Conservation (phyloP, 306 rosid species). For the Heteromeles arbutifolia region DNA sequence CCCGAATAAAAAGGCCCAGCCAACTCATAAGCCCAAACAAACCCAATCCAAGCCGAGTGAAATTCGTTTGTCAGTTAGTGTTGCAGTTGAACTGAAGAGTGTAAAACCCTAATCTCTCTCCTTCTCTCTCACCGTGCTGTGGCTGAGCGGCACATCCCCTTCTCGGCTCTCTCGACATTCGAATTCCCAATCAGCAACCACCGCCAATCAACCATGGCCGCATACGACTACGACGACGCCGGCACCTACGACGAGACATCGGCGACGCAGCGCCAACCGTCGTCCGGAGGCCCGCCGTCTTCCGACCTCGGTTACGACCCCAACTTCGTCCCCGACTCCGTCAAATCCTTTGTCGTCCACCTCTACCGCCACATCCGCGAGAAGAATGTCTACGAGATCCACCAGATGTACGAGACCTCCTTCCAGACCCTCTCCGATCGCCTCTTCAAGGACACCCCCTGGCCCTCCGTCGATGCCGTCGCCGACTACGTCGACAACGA, state of each 20-base stretch:
- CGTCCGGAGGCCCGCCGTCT: constrained; percentile 14
- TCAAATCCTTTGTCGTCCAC: constrained; percentile 77
- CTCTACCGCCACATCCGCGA: constrained; percentile 91
- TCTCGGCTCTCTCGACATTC: not conserved
- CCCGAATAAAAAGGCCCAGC: not conserved
- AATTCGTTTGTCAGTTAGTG: not conserved
- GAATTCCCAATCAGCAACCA: not conserved
- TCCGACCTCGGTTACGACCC: constrained; percentile 80
- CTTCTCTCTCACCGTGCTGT: not conserved
- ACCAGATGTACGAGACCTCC: constrained; percentile 82
- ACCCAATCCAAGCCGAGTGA: too few species aligned
- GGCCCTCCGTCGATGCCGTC: constrained; percentile 96
- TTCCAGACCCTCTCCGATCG: constrained; percentile 87
- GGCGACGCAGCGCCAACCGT: constrained; percentile 26
- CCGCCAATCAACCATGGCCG: constrained; percentile 39
- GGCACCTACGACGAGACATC: constrained; percentile 34
- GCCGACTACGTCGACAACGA: constrained; percentile 79
- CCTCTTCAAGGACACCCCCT: constrained; percentile 84
- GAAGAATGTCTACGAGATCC: constrained; percentile 95
- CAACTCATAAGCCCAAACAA: not conserved
- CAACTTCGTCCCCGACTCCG: constrained; percentile 81
- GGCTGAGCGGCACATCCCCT: not conserved
- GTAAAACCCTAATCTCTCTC: constrained; percentile 14
- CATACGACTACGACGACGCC: constrained; percentile 52
- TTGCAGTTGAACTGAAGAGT: not conserved